Percentiles rank a stretch among this genome's conserved stretches.
Conservation (phyloP, 75 land plant genomes). For the Selaginella tamariscina region DNA sequence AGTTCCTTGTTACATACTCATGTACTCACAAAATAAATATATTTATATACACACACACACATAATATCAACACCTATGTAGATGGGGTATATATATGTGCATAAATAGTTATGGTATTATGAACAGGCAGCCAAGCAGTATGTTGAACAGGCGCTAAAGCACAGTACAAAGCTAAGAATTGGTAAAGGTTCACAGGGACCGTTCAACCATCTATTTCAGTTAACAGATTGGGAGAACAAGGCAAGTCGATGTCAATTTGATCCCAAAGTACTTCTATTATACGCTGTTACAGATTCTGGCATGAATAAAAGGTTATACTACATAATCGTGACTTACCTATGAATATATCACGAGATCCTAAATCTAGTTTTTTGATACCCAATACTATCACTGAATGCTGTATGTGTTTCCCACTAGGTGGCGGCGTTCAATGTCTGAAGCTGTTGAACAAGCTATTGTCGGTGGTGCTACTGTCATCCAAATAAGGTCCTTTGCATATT, state of each 20-base stretch:
- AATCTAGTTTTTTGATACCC: too few species aligned
- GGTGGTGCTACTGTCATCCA: slow-evolving; percentile 94
- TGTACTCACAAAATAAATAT: not conserved
- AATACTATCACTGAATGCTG: too few species aligned
- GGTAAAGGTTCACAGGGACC: slow-evolving; percentile 86
- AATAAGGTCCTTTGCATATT: slow-evolving; percentile 38
- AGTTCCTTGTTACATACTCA: not conserved
- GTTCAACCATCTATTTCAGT: slow-evolving; percentile 53
- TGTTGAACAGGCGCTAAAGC: slow-evolving; percentile 45
- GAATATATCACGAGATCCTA: too few species aligned
- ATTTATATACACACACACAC: not conserved
- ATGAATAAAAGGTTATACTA: slow-evolving; percentile 47
- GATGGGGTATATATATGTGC: not conserved
- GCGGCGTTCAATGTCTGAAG: slow-evolving; percentile 72
- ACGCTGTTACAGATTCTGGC: slow-evolving; percentile 11
- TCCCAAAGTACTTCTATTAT: slow-evolving; percentile 44
- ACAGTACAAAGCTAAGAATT: slow-evolving; percentile 43
- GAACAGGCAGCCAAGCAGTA: slow-evolving; percentile 63
- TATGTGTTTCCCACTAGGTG: too few species aligned
- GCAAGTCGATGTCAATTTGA: slow-evolving; percentile 22
- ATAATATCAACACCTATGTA: not conserved
- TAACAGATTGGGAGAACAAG: slow-evolving; percentile 16
- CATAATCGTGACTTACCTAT: too few species aligned
- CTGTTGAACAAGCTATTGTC: slow-evolving; percentile 71
- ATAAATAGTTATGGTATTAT: slow-evolving; percentile 5